Evolutionary conservation across 352 stramenopile genomes (phyloP), one percentile per base, ranked within the genome.

Genomic region (Phytopythium litorale): DNA sequence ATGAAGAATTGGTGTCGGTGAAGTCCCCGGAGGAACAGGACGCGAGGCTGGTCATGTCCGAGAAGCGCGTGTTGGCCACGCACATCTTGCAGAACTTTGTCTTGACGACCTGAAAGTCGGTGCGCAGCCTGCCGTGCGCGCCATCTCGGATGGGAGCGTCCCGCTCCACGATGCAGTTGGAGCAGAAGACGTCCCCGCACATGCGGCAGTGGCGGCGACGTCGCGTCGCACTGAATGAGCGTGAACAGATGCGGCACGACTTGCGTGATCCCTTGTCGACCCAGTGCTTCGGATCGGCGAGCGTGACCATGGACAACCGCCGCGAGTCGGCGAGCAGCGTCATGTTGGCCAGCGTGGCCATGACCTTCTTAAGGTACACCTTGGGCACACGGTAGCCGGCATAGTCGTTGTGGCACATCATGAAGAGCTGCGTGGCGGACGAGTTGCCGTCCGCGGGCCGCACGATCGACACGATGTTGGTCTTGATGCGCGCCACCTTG

Each of bases 151-250:
- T 64, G 18, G 68, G 67, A 8, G 71, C 63, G 49, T 70, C 73
- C 18, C 79, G 77, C 53, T 75, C 71, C 32, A 90, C 50, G 38
- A 81, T 60, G 56, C 83, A 92, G 52, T 81, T 84, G 42, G 73
- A 59, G 58, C 83, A 92, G 33, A 89, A 82, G 2, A 92, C 76
- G 32, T 92, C 83, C 9, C 83, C 83, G 52, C 83, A 92, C n/a
- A 92, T 58, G 2, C 83, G 81, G 63, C 83, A 92, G 65, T 91
- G 81, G 52, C 88, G 81, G 30, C 84, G 78, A 7, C 75, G 69
- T n/a, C 81, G 78, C 40, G 75, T 84, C 7, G 77, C 58, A 7
- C 65, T 63, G 64, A 92, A 92, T 18, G 56, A 58, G 16, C 76
- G 71, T 50, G 82, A 71, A 64, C 84, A 92, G 30, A 90, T 71